phyloP scores from a whole-genome alignment of 306 rosid genomes.

The Quillaja saponaria region DNA sequence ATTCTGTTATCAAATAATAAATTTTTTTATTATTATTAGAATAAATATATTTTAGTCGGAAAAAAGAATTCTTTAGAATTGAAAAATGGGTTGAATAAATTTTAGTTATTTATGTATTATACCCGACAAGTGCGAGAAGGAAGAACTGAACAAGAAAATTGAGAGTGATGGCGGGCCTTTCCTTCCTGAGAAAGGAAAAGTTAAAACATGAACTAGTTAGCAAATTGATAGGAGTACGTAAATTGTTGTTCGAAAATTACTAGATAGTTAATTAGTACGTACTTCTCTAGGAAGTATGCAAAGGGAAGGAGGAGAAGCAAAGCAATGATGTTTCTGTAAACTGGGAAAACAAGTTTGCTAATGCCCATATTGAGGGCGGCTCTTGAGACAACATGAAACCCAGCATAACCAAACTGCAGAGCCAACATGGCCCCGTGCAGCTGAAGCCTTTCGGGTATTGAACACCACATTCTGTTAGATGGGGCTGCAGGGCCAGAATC shows the following conservation, averaged over 20 bases:
- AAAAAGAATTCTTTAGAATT: not conserved
- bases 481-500: constrained; percentile 52
- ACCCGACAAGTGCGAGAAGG: constrained; percentile 92
- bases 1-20: no score
- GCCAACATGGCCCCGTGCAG: constrained; percentile 97
- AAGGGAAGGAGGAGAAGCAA: constrained; percentile 82
- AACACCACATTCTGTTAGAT: constrained; percentile 69
- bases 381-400: constrained; percentile 92
- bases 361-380: constrained; percentile 98
- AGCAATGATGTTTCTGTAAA: constrained; percentile 86
- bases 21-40: no score
- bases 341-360: constrained; percentile 90
- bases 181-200: constrained; percentile 56
- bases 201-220: no score
- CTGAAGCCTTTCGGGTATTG: constrained; percentile 71
- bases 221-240: not conserved
- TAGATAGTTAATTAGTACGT: not conserved
- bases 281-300: constrained; percentile 91
- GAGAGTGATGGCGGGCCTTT: constrained; percentile 77
- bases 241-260: not conserved
- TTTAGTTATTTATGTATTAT: constrained; percentile 31
- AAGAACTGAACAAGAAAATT: constrained; percentile 78
- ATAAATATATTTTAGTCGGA: no score
- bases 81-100: not conserved
- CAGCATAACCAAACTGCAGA: constrained; percentile 94